Conservation (phyloP, 441 rosid species). For the Manihot esculenta region DNA sequence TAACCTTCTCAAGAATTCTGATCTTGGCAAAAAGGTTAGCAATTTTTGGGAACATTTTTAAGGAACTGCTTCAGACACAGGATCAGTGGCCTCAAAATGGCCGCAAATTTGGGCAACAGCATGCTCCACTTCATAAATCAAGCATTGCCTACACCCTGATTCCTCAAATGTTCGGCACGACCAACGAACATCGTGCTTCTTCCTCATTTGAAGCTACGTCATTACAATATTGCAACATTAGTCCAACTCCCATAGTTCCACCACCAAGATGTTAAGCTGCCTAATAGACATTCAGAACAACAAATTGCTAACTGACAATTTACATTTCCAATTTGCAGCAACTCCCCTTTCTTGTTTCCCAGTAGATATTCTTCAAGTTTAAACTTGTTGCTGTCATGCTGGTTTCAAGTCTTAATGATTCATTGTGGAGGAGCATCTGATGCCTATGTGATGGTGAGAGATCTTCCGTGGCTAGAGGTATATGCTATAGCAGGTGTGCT, state of each 20-base stretch:
- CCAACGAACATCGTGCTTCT: not conserved
- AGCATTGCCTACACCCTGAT: not conserved
- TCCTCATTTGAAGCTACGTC: not conserved
- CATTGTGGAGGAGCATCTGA: slow-evolving; percentile 31
- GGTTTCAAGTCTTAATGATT: slow-evolving; percentile 22
- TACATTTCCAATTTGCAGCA: not conserved
- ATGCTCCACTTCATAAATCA: not conserved
- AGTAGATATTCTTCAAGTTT: not conserved
- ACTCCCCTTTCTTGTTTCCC: not conserved
- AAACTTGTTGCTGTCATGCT: slow-evolving; percentile 8
- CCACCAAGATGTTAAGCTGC: slow-evolving; percentile 1
- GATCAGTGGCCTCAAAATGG: too few species aligned
- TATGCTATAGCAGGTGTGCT: slow-evolving; percentile 24
- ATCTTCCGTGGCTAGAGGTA: slow-evolving; percentile 40
- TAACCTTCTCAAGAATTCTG: not conserved
- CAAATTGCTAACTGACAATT: too few species aligned
- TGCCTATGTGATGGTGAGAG: slow-evolving; percentile 47
- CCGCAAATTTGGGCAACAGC: not conserved
- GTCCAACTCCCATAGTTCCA: not conserved
- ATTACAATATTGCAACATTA: not conserved
- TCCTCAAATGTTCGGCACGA: not conserved
- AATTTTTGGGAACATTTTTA: not conserved
- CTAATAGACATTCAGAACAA: not conserved
- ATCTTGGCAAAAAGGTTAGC: not conserved
- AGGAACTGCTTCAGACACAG: not conserved